phyloP scores from a whole-genome alignment of 805 yeast species.

The Blastobotrys mokoenaii region DNA sequence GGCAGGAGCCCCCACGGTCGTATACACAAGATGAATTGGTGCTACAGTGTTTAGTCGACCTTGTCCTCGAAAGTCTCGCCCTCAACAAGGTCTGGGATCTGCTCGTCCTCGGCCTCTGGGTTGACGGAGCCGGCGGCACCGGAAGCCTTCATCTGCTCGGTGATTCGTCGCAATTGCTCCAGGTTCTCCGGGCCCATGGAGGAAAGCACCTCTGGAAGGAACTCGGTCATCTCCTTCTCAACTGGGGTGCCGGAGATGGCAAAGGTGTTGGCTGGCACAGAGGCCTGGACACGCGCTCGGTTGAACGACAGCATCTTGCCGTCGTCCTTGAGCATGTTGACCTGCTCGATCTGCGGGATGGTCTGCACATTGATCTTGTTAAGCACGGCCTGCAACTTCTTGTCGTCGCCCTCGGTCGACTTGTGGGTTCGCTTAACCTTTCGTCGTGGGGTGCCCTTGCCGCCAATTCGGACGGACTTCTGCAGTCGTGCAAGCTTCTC shows the following conservation, averaged over 20 bases:
- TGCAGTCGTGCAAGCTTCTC: conserved; percentile 86
- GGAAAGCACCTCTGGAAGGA: conserved; percentile 89
- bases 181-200: conserved; percentile 95
- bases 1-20: too few relatives aligned
- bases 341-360: conserved; percentile 87
- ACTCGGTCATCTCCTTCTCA: conserved; percentile 84
- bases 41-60: conserved; percentile 1
- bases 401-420: conserved; percentile 63
- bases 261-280: conserved; percentile 82
- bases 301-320: conserved; percentile 94
- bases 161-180: conserved; percentile 79
- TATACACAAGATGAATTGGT: too few relatives aligned
- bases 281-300: conserved; percentile 93
- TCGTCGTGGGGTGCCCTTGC: conserved; percentile 69
- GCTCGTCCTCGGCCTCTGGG: conserved; percentile 41
- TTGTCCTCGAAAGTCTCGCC: conserved; percentile 72
- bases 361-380: conserved; percentile 85
- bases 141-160: conserved; percentile 57
- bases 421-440: conserved; percentile 66
- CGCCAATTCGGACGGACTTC: conserved; percentile 75
- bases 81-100: conserved; percentile 65
- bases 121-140: conserved; percentile 43
- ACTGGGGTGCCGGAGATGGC: conserved; percentile 93
- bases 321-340: conserved; percentile 94
- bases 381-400: conserved; percentile 82